Evolutionary conservation across 768 basidiomycete species (phyloP), one percentile per base, ranked within the genome.

Genomic region (button mushroom (Agaricus bisporus)): DNA sequence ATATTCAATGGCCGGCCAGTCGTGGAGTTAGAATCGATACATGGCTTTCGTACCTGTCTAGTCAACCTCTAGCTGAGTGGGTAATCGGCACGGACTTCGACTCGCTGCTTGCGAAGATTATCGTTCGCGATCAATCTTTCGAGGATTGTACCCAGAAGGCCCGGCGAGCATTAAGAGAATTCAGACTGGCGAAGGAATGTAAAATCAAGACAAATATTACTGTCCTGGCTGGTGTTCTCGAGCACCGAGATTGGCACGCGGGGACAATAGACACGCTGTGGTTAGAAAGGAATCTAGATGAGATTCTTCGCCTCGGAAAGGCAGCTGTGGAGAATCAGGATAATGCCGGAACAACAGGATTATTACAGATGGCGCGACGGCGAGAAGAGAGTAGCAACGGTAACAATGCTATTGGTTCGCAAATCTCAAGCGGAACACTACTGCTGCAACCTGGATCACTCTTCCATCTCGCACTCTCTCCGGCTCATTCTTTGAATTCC

Each of bases 21-120:
- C 89, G 87, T 62, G 91, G 92, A 55, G 83, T 95, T 26, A 84
- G 91, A 61, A 70, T 93, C 43, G 91, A 95, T 61, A 88, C 91
- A 75, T 63, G 91, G 91, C 64, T 95, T 79, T 64, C 85, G 78
- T 51, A 88, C 78, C 47, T 88, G 81, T 66, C 83, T 79, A 66
- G 83, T 78, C 36, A 29, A 14, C 41, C 35, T 0, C 18, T 42
- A 12, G 41, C 49, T 5, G 55, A 59, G 36, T 73, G 65, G 65
- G 56, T 35, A 25, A 51, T 69, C 3, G 64, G 87, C 73, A 87
- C 91, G 20, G 88, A 92, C 63, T 94, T 93, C 63, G 92, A 95
- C 69, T 89, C 86, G 32, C 73, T 95, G 56, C 77, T 95, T 26
- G 91, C 93, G 61, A 95, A 95, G 70, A 81, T 88, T 55, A 85